These are phyloP conservation scores for Basidiobolus meristosporus DNA, from an alignment of 371 early-diverging fungal genomes.

Conservation along the genomic window DNA sequence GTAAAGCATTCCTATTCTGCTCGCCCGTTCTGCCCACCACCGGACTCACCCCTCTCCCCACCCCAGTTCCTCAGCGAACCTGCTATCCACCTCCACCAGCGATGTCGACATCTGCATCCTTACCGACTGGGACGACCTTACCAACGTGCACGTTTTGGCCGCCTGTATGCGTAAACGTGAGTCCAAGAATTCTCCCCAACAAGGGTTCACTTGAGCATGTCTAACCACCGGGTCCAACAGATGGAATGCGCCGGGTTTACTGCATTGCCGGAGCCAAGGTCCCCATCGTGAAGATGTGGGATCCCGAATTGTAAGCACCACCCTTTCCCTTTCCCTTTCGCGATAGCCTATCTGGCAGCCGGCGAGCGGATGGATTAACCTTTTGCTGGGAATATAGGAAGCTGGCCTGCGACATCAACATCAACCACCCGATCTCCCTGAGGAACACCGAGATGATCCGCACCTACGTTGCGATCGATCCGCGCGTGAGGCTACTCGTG, in stretches of 20 bases:
- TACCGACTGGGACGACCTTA: constrained; percentile 21
- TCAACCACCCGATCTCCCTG: constrained; percentile 57
- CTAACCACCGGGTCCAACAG: constrained; percentile 12
- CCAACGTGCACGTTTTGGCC: constrained; percentile 14
- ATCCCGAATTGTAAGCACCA: constrained; percentile 30
- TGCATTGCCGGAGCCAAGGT: constrained; percentile 39
- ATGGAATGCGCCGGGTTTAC: constrained; percentile 31
- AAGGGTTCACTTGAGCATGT: constrained; percentile 3
- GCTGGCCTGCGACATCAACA: constrained; percentile 67
- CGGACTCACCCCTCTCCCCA: not conserved
- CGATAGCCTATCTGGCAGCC: too few species aligned
- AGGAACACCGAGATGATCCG: constrained; percentile 59
- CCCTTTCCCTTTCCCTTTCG: not conserved
- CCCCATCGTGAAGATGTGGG: constrained; percentile 39
- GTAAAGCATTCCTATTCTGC: constrained; percentile 4
- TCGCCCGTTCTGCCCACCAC: not conserved
- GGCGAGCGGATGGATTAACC: not conserved
- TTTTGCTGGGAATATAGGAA: constrained; percentile 5
- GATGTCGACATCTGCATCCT: constrained; percentile 42
- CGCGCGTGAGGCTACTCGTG: constrained; percentile 52
- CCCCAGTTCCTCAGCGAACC: constrained; percentile 18
- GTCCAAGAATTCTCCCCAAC: not conserved
- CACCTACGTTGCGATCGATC: constrained; percentile 57
- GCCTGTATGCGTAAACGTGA: constrained; percentile 1
- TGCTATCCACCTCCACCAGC: constrained; percentile 21